Evolutionary conservation across 2,329 filamentous ascomycete species (phyloP), one percentile per base, ranked within the genome.

Genomic region (Pyrenochaeta sp.): DNA sequence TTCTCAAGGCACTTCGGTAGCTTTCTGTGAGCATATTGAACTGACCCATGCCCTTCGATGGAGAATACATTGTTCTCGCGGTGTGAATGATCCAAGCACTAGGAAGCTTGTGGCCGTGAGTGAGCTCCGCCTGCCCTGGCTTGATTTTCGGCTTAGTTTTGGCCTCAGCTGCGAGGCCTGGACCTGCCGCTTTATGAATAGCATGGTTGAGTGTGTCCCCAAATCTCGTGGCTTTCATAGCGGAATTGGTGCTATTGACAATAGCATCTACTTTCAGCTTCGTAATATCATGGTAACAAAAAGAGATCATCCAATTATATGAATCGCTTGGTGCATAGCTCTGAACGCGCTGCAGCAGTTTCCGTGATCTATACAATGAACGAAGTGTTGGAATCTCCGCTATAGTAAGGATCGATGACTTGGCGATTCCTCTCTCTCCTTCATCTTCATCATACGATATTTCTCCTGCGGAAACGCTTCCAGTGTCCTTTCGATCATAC

Each of bases 231-330:
- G 46, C 9, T 6, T 42, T 53, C 36, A 67, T 31, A 2, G 44
- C 29, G 6, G 19, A 29, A 10, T 61, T 62, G 1, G 65, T 58
- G 28, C 60, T 65, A 28, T 66, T 70, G 8, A 72, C 61, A 14
- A 72, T 69, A 8, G 66, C 66, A 28, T 69, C 68, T 0, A 69
- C 66, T 17, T 59, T 54, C 3, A 72, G 21, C n/a, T 51, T 55
- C 1, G 65, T 69, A 6, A 72, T 36, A 20, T 71, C 63, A 32
- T 66, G 51, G 28, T 52, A 53, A 24, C 60, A 60, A 24, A 69
- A 61, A 2, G 62, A 66, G 11, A 71, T 54, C 5, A 62, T 48
- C 13, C 50, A 50, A 8, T 71, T 71, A 48, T 68, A 63, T 1
- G 41, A 17, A 42, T 64, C 60, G 15, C 65, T 68, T 3, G 65